Evolutionary conservation across 2,329 filamentous ascomycete species (phyloP).

Genomic region (Botrytis porri): DNA sequence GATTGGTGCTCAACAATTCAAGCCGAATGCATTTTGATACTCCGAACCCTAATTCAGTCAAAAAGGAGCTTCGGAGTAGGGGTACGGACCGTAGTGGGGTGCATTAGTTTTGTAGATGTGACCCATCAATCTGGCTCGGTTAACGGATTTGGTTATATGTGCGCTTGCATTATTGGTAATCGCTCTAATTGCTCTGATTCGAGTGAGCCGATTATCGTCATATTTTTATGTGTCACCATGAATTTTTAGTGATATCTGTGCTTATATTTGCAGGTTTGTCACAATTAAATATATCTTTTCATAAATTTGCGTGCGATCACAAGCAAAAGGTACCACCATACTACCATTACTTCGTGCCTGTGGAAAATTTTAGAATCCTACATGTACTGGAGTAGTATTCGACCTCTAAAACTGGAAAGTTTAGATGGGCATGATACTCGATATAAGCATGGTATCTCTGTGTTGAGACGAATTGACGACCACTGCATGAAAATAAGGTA

Average conservation of each 20-base stretch:
- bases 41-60: neutral
- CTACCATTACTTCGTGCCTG: neutral
- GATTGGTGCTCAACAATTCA: neutral
- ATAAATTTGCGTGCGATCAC: neutral
- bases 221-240: slow-evolving; percentile 1
- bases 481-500: neutral
- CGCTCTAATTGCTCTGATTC: neutral
- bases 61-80: slow-evolving; percentile 13
- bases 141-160: neutral
- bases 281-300: neutral
- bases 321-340: neutral
- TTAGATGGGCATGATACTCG: neutral
- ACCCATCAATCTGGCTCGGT: slow-evolving; percentile 11
- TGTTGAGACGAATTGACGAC: neutral
- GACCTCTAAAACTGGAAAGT: neutral
- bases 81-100: neutral
- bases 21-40: neutral
- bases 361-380: neutral
- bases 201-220: neutral
- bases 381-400: neutral
- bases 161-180: neutral
- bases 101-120: slow-evolving; percentile 11
- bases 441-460: neutral
- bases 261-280: neutral
- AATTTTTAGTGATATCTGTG: neutral